Percentiles rank a stretch among this genome's conserved stretches.
Evolutionary conservation across 768 basidiomycete species (phyloP).

Genomic region (Tubosaeta sp.): DNA sequence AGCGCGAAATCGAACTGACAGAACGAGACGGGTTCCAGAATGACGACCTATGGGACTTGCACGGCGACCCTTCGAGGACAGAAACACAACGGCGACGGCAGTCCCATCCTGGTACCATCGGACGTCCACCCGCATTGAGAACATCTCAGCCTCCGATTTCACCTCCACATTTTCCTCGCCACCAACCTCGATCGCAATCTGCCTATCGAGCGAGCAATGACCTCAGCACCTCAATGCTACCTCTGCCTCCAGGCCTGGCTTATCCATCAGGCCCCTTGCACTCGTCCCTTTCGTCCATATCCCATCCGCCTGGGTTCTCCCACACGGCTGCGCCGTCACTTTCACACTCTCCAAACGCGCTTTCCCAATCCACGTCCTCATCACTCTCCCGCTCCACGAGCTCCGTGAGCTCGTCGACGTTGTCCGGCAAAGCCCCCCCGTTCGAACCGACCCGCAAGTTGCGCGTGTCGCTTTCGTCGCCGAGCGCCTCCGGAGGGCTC

Average conservation of each 20-base stretch:
- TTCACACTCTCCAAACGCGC: constrained; percentile 15
- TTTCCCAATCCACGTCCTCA: constrained; percentile 21
- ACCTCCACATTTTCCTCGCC: constrained; percentile 23
- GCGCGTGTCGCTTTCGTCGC: constrained; percentile 21
- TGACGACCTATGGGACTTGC: constrained; percentile 14
- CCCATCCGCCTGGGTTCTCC: constrained; percentile 14
- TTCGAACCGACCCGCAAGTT: constrained; percentile 46
- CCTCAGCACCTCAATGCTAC: constrained; percentile 4
- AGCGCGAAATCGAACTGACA: constrained; percentile 51
- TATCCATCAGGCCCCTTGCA: constrained; percentile 11
- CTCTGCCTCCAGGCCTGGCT: constrained; percentile 15
- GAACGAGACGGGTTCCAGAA: constrained; percentile 27
- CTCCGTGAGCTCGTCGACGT: constrained; percentile 33
- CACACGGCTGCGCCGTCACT: constrained; percentile 5
- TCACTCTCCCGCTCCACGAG: constrained; percentile 28
- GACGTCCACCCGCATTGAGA: constrained; percentile 18
- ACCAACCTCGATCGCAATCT: constrained; percentile 27
- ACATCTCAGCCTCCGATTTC: constrained; percentile 19
- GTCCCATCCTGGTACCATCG: constrained; percentile 29
- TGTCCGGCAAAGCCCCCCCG: constrained; percentile 52
- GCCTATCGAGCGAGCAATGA: constrained; percentile 20
- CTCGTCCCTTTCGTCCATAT: constrained; percentile 14
- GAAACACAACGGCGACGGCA: constrained; percentile 22
- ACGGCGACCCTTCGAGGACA: constrained; percentile 13
- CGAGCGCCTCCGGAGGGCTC: constrained; percentile 11